Conservation (phyloP, 176 grass and related monocot genomes). For the Carex scoparia region DNA sequence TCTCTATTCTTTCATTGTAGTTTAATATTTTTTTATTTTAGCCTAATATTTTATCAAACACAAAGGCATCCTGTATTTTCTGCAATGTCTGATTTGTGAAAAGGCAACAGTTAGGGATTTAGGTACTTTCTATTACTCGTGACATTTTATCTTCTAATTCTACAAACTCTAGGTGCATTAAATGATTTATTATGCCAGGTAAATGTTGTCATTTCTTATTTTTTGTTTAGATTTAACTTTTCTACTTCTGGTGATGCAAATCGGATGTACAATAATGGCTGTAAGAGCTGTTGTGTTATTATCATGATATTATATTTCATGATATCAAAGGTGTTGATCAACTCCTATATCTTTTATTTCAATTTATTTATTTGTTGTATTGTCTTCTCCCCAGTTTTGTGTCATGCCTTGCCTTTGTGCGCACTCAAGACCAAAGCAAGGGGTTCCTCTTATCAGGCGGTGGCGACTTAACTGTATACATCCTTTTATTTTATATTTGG, state of each 20-base stretch:
- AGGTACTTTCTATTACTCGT: no score
- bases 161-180: no score
- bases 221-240: no score
- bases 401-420: constrained; percentile 70
- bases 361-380: background rate
- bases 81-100: background rate
- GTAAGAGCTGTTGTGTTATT: background rate
- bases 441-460: constrained; percentile 80
- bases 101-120: background rate
- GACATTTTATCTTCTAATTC: no score
- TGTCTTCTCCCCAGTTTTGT: constrained; percentile 57
- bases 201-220: no score
- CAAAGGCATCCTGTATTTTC: background rate
- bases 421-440: constrained; percentile 28
- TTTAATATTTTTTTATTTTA: constrained; percentile 11
- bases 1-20: constrained; percentile 16
- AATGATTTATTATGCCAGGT: no score
- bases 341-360: background rate
- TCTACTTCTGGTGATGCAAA: no score
- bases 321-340: background rate
- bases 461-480: constrained; percentile 90
- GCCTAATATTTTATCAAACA: background rate
- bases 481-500: constrained; percentile 14
- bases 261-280: background rate
- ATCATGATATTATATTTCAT: background rate